Evolutionary conservation across 148 eudicot species (phyloP), one percentile per base, ranked within the genome.

Genomic region (Nepenthes gracilis): DNA sequence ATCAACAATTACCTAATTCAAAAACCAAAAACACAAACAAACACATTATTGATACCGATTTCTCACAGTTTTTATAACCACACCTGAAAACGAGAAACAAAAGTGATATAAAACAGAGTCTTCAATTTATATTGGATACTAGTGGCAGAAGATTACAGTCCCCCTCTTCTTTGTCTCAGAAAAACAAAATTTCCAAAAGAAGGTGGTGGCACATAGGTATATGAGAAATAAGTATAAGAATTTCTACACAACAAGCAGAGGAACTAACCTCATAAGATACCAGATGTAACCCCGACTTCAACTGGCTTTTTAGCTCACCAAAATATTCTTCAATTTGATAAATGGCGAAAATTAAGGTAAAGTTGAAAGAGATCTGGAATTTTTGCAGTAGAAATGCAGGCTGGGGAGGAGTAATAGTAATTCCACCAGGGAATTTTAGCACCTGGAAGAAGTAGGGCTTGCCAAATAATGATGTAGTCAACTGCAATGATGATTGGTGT

Each of bases 391-490:
- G 96, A 73, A 77, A 93, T 69, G 80, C 88, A 55, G 51, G 61
- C 58, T 88, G 96, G 36, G 59, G 71, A 50, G 98, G 96, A 71
- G 51, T 78, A 54, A 81, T 69, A 13, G 95, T 86, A 49, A 93
- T 86, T 55, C 98, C 96, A 36, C 96, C 96, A 56, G 74, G 76
- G 75, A 93, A 86, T 66, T 88, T 93, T 63, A 88, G 70, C 64
- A 93, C 91, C 52, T 88, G 95, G 72, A 93, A 93, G 50, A 82
- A 70, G 48, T 60, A 74, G 6, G 98, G 86, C 53, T 75, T 72
- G 43, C 95, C 98, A 68, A 85, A 86, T 66, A 86, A 70, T 58
- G 85, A 66, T 57, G 67, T 57, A 0, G 81, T 79, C 77, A 92
- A 64, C 43, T 68, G 74, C 36, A 88, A 77, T 61, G 64, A 43